Base-by-base conservation (phyloP, 192 early-diverging fungal species). In the Dissophora globulifera region DNA sequence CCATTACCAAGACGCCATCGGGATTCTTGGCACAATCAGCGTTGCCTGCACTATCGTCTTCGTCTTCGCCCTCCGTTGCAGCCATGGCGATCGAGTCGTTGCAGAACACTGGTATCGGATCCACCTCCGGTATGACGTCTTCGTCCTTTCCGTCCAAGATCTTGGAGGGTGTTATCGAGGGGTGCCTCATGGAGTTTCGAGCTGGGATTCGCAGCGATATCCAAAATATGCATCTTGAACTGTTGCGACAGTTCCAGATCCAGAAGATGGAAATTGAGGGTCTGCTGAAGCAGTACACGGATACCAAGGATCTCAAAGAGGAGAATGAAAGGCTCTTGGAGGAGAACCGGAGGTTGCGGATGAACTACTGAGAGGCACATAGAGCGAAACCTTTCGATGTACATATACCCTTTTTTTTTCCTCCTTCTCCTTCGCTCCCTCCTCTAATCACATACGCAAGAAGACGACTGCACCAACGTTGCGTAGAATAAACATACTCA, bases 141-240 rank as follows among this genome's bases (percentile, higher is more conserved):
- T 29, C 60, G 10, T 61, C 63, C 4, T 51, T 76, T 27, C 50
- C 58, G 15, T 56, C 72, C 33, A 66, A 88, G 59, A 50, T 90
- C 2, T 74, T 92, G 25, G 80, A 87, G 62, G 82, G 78, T 27
- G 84, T 87, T 1, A 61, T 92, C n/a, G 84, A 89, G 7, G 83
- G 86, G 11, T 87, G 87, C 50, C 41, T 92, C 53, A 78, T 82
- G 48, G 87, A 88, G 10, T 87, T 89, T 52, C 62, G 83, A 12
- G 66, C 52, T 32, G 80, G 83, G 47, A 61, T 92, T 23, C 71
- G 83, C 22, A 82, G 78, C 19, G 88, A 90, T 60, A 82, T 92
- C 31, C 87, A 88, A 27, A 89, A 92, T 49, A 87, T 92, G 88
- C 90, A 92, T 69, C 45, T 92, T 35, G 90, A 92, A 27, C 45